These are phyloP conservation scores for Pleurotus platypus DNA, from an alignment of 768 basidiomycete genomes.

Conservation along the genomic window DNA sequence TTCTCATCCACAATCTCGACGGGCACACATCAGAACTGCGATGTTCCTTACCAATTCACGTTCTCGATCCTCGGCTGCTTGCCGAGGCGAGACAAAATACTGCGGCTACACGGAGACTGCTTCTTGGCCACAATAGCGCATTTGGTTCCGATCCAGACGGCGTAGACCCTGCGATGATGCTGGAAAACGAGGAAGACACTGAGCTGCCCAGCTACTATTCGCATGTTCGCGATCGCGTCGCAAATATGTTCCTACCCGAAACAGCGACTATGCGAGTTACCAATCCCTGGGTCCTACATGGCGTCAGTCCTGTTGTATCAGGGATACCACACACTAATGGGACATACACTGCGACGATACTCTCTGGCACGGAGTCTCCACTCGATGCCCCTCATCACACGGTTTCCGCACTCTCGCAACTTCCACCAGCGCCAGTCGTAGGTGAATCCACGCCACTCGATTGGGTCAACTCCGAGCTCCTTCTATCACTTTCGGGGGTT, in stretches of 20 bases:
- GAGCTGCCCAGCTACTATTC: conserved; percentile 87
- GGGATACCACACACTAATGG: conserved; percentile 17
- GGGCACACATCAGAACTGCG: conserved; percentile 94
- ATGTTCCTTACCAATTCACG: conserved; percentile 85
- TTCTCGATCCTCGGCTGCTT: conserved; percentile 72
- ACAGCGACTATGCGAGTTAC: conserved; percentile 57
- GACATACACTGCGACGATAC: conserved; percentile 15
- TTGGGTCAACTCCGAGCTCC: conserved; percentile 84
- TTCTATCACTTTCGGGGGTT: conserved; percentile 52
- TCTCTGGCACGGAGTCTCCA: conserved; percentile 36
- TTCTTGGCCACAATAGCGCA: conserved; percentile 33
- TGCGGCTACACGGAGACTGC: conserved; percentile 69
- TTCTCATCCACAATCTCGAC: conserved; percentile 79
- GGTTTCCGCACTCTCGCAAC: conserved; percentile 27
- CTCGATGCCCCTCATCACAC: conserved; percentile 25
- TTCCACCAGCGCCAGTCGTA: conserved; percentile 44
- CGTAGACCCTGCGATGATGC: conserved; percentile 39
- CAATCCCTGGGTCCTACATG: conserved; percentile 56
- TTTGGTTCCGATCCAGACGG: conserved; percentile 28
- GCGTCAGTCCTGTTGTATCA: conserved; percentile 30
- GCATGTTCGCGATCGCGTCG: conserved; percentile 88
- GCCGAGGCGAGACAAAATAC: conserved; percentile 75
- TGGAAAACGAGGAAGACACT: conserved; percentile 53
- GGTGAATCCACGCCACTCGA: conserved; percentile 51
- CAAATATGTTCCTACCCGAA: conserved; percentile 70